Evolutionary conservation across 164 flowering plant genomes (phyloP), one percentile per base, ranked within the genome.

Genomic region (Stephania cephalantha): DNA sequence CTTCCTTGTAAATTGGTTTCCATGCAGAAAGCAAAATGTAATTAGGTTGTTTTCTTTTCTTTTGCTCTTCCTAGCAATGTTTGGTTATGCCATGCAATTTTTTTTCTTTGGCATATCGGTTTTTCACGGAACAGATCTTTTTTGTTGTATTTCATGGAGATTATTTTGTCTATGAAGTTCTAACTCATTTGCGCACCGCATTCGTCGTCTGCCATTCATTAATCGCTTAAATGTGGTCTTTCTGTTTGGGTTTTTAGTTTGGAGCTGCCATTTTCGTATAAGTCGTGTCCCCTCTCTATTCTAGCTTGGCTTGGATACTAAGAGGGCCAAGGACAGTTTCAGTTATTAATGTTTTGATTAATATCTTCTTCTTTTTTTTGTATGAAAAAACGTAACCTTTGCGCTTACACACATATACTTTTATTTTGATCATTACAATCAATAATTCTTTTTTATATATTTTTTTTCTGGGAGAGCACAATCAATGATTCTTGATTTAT

Each of bases 1-100:
- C 53, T 8, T 46, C 50, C 44, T 46, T 76, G 73, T 71, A 69
- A 11, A 80, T 71, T 68, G 50, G 31, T 71, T 72, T 73, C 55
- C 42, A n/a, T 46, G 42, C 42, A 53, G 75, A 46, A 68, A 53
- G 50, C 42, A 35, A 35, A 68, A 46, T 69, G 70, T 72, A 74
- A 63, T 30, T 74, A 65, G 17, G 10, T 69, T 46, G 45, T 68
- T 46, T 6, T 22, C 52, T 52, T 69, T 69, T 17, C 11, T 12
- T 50, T 68, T 25, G 6, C 68, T 6, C 3, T 67, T 74, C 8
- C 1, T 12, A 45, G 29, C 68, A 45, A 2, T 53, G 17, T 48
- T 64, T 25, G 55, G 61, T 55, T 25, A 58, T 12, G 70, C 25
- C 10, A 1, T 53, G 45, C 44, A 30, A 35, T 71, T 52, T 71